These are phyloP conservation scores for Amphicarpaea edgeworthii DNA, from an alignment of 306 rosid species.

Conservation along the genomic window DNA sequence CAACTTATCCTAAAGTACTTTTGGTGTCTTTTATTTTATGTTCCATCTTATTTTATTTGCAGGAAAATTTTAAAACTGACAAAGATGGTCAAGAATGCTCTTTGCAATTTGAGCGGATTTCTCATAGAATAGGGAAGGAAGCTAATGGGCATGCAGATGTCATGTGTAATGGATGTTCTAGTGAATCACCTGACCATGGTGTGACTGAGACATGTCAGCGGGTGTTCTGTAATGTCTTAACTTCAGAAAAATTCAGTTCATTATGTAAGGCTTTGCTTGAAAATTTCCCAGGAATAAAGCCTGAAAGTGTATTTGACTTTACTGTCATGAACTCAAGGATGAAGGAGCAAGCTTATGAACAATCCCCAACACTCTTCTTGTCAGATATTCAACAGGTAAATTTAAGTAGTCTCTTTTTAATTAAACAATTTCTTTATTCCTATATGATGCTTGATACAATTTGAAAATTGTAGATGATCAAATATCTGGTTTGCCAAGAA, in stretches of 20 bases:
- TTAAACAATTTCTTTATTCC: slow-evolving; percentile 15
- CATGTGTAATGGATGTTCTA: slow-evolving; percentile 57
- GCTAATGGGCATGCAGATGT: slow-evolving; percentile 54
- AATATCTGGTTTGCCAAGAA: slow-evolving; percentile 25
- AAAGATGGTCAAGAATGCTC: slow-evolving; percentile 50
- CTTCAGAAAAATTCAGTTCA: slow-evolving; percentile 73
- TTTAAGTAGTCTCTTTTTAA: slow-evolving; percentile 6
- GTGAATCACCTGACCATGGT: slow-evolving; percentile 53
- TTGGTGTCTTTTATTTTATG: neutral
- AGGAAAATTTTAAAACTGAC: slow-evolving; percentile 60
- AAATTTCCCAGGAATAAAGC: slow-evolving; percentile 76
- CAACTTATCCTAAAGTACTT: slow-evolving; percentile 21
- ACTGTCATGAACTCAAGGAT: slow-evolving; percentile 72
- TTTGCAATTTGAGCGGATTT: slow-evolving; percentile 42
- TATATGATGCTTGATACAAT: slow-evolving; percentile 29
- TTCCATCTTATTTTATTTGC: slow-evolving; percentile 46
- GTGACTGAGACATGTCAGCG: slow-evolving; percentile 63
- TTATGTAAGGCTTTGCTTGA: slow-evolving; percentile 69
- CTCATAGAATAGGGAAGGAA: slow-evolving; percentile 56
- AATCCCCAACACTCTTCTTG: slow-evolving; percentile 76
- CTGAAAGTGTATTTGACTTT: slow-evolving; percentile 73
- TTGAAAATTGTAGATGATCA: slow-evolving; percentile 2
- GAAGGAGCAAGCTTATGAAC: slow-evolving; percentile 78
- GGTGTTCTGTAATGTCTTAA: slow-evolving; percentile 61
- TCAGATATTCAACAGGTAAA: slow-evolving; percentile 88